phyloP scores from a whole-genome alignment of 2,329 filamentous ascomycete species.

The Clonostachys sp. region DNA sequence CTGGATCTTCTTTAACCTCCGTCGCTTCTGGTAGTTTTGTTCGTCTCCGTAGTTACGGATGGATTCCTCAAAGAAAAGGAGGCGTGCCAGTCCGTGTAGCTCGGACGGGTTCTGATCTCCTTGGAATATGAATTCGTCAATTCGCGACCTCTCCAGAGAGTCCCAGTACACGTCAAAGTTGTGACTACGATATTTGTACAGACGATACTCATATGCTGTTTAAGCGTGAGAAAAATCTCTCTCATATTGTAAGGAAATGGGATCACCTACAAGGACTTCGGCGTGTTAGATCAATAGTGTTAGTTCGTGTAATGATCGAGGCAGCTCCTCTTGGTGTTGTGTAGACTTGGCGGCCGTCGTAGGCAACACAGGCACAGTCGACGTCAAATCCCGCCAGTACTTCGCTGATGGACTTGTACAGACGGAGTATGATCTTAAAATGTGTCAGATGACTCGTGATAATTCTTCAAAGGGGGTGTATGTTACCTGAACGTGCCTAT shows the following conservation, averaged over 20 bases:
- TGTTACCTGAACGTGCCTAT: constrained; percentile 58
- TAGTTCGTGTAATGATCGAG: constrained; percentile 69
- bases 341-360: constrained; percentile 72
- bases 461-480: background rate
- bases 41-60: background rate
- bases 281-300: constrained; percentile 67
- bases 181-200: constrained; percentile 72
- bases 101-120: background rate
- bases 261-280: constrained; percentile 54
- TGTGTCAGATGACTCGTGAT: background rate
- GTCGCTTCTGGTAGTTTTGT: background rate
- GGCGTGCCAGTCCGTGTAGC: constrained; percentile 2
- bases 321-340: constrained; percentile 66
- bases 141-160: constrained; percentile 59
- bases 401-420: constrained; percentile 78
- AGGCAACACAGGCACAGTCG: constrained; percentile 77
- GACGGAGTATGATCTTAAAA: constrained; percentile 64
- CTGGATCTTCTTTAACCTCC: background rate
- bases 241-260: background rate
- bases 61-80: constrained; percentile 2
- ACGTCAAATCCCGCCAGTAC: constrained; percentile 88
- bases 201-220: constrained; percentile 64
- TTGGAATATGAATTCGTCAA: constrained; percentile 38
- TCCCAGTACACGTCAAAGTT: constrained; percentile 75
- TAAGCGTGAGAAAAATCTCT: background rate